Percentiles rank a stretch among this genome's conserved stretches.
Evolutionary conservation across 2,329 filamentous ascomycete genomes (phyloP).

Genomic region (Drechslera avenae): DNA sequence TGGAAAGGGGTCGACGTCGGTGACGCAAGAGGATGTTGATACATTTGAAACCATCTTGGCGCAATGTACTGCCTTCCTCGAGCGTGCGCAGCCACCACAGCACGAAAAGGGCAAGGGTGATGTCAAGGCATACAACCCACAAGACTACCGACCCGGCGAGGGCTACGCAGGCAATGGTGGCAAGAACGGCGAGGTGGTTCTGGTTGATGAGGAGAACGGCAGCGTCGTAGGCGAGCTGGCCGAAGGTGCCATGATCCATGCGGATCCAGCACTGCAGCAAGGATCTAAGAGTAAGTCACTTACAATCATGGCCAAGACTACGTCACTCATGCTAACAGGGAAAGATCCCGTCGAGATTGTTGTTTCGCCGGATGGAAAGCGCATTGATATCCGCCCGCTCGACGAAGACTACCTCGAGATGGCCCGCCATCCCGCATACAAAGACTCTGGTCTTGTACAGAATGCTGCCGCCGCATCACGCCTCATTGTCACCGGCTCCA

Average conservation of each 20-base stretch:
- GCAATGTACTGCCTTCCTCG: slow-evolving; percentile 95
- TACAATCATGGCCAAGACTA: slow-evolving; percentile 7
- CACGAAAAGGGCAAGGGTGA: slow-evolving; percentile 40
- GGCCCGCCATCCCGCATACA: slow-evolving; percentile 87
- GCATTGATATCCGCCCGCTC: slow-evolving; percentile 70
- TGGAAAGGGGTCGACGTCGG: slow-evolving; percentile 66
- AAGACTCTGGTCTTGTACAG: slow-evolving; percentile 82
- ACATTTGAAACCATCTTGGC: slow-evolving; percentile 97
- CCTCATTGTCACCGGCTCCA: slow-evolving; percentile 86
- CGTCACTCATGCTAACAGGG: slow-evolving; percentile 30
- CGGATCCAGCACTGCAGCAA: slow-evolving; percentile 74
- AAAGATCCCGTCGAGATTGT: slow-evolving; percentile 80
- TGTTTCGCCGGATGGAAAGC: slow-evolving; percentile 70
- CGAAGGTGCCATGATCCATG: slow-evolving; percentile 79
- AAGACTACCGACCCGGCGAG: slow-evolving; percentile 78
- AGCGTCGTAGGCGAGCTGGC: slow-evolving; percentile 91
- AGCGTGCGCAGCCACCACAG: slow-evolving; percentile 72
- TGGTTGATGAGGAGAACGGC: slow-evolving; percentile 94
- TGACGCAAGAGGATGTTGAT: slow-evolving; percentile 88
- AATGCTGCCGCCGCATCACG: slow-evolving; percentile 87
- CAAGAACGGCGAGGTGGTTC: slow-evolving; percentile 75
- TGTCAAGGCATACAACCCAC: slow-evolving; percentile 72
- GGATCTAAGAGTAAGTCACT: slow-evolving; percentile 82
- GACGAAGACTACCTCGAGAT: slow-evolving; percentile 74
- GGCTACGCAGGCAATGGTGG: slow-evolving; percentile 65